phyloP scores from a whole-genome alignment of 371 early-diverging fungal species.

The Parasitella parasitica region DNA sequence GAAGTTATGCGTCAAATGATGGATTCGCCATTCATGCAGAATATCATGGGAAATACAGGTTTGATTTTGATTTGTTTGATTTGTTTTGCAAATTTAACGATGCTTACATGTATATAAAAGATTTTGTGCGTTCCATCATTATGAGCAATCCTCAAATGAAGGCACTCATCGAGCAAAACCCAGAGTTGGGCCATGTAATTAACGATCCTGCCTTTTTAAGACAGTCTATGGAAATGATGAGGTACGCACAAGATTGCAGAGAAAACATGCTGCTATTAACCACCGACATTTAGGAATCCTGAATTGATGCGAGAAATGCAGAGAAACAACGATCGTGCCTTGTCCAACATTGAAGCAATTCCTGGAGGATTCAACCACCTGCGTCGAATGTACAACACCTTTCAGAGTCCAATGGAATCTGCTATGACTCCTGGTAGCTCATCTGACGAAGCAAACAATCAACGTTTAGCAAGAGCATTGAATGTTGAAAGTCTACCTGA shows the following conservation, averaged over 20 bases:
- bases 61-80: neutral
- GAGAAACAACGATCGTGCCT: constrained; percentile 83
- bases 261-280: neutral
- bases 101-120: no score
- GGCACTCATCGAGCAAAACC: constrained; percentile 70
- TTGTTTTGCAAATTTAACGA: neutral
- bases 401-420: constrained; percentile 73
- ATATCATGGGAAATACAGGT: constrained; percentile 47
- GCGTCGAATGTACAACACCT: constrained; percentile 72
- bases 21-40: constrained; percentile 55
- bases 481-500: constrained; percentile 65
- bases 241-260: constrained; percentile 20
- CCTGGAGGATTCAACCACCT: constrained; percentile 88
- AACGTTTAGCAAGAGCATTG: constrained; percentile 64
- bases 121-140: constrained; percentile 71
- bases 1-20: constrained; percentile 53
- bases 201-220: constrained; percentile 75
- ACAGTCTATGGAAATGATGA: constrained; percentile 63
- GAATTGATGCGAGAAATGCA: constrained; percentile 79
- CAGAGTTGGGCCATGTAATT: constrained; percentile 77
- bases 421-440: constrained; percentile 33
- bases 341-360: constrained; percentile 81
- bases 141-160: constrained; percentile 73
- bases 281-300: constrained; percentile 72
- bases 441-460: constrained; percentile 66